Base-by-base conservation (phyloP, 768 basidiomycete genomes). In the Boletus huronensis region DNA sequence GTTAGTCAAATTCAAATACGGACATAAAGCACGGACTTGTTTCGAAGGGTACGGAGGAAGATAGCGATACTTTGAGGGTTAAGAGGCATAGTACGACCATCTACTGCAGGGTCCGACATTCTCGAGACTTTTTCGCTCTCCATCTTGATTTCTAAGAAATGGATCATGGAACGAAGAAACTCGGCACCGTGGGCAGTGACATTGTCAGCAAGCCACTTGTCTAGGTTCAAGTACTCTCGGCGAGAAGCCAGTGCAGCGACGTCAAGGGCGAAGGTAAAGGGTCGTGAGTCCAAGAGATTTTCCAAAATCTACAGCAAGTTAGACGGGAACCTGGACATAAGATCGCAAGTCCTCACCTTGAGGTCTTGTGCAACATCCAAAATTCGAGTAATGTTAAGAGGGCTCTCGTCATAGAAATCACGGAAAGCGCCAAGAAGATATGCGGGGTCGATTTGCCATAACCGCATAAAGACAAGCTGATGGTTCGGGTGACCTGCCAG, bases 311-410 rank as follows among this genome's bases (percentile, higher is more conserved):
- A 59, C 11, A 26, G 4, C 17, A 45, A 29, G 26, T 70, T 19
- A 58, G 54, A 23, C 16, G 14, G 34, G 21, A 48, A 52, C 7
- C 5, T 44, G 8, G 21, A 17, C 19, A 21, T 54, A 51, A 57
- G 23, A 42, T 29, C 34, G 31, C 25, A 39, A 35, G 14, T 69
- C 5, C 79, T 60, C 66, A 88, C 94, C 78, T 96, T 95, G 54
- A 98, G 78, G 65, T 98, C 94, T 68, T 94, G 92, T 10, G 93
- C 94, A 26, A 98, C 90, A 65, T 99, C 97, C 48, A 98, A 75
- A 44, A 99, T 94, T 36, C 94, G 81, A 16, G 93, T 93, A 51
- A 98, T 92, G 67, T 98, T 97, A 51, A 94, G 80, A 38, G 92
- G 90, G 58, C 85, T 92, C 64, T 95, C 93, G 45, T 87, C 82